These are phyloP conservation scores for Suillus americanus DNA, from an alignment of 768 basidiomycete species.

Conservation along the genomic window DNA sequence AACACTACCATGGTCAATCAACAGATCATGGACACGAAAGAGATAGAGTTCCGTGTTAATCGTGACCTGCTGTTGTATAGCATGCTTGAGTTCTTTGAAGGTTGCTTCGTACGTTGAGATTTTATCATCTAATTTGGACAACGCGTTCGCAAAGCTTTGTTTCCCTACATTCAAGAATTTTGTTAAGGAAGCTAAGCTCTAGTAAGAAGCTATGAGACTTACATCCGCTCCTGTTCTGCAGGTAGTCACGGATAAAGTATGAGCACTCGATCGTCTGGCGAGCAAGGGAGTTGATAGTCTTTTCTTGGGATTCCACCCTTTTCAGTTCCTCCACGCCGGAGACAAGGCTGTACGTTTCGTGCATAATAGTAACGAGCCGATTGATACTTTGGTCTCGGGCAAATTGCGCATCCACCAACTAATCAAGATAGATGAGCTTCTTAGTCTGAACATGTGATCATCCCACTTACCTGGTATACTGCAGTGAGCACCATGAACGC, in stretches of 20 bases:
- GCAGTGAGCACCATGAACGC: conserved; percentile 6
- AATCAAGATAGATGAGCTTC: neutral
- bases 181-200: neutral
- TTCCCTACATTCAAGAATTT: neutral
- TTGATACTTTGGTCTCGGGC: conserved; percentile 5
- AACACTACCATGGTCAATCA: neutral
- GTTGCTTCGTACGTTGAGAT: neutral
- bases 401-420: conserved; percentile 6
- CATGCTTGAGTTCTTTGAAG: conserved; percentile 4
- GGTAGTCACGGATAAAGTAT: conserved; percentile 30
- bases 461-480: conserved; percentile 3
- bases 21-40: conserved; percentile 1
- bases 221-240: conserved; percentile 21
- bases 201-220: conserved; percentile 3
- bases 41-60: conserved; percentile 3
- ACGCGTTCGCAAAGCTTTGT: neutral
- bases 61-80: conserved; percentile 2
- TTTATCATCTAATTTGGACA: conserved; percentile 5
- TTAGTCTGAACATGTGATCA: neutral
- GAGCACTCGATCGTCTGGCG: conserved; percentile 29
- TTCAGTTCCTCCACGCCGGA: conserved; percentile 6
- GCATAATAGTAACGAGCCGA: conserved; percentile 8
- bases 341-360: conserved; percentile 11
- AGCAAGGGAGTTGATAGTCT: conserved; percentile 13
- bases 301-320: conserved; percentile 7